Evolutionary conservation across 257 asterid species (phyloP).

Genomic region (Solanum sparsipilum): DNA sequence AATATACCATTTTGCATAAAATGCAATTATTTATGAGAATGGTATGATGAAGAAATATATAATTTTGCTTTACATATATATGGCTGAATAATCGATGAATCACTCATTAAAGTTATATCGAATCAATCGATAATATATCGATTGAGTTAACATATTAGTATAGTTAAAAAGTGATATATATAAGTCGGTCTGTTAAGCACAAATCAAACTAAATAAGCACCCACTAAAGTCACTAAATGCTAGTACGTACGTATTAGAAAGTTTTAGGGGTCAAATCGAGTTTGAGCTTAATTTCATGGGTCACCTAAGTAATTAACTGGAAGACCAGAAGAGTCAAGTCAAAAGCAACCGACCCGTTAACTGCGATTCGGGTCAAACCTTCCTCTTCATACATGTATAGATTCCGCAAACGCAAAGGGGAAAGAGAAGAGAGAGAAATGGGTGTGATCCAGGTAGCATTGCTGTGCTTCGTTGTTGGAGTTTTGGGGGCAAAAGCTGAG

Average conservation of each 20-base stretch:
- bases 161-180: too few species aligned
- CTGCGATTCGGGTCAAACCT: neutral
- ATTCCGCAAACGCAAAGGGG: neutral
- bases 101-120: too few species aligned
- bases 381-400: neutral
- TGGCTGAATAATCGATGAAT: too few species aligned
- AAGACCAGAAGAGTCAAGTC: neutral
- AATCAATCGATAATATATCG: too few species aligned
- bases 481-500: constrained; percentile 25
- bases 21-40: too few species aligned
- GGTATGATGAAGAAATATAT: too few species aligned
- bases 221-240: neutral
- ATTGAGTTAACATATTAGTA: too few species aligned
- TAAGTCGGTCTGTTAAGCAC: too few species aligned
- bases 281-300: neutral
- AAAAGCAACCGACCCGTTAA: neutral
- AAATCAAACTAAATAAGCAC: neutral
- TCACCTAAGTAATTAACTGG: neutral
- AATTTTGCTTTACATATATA: too few species aligned
- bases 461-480: neutral
- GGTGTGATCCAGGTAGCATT: neutral
- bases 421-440: neutral
- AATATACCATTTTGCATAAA: too few species aligned
- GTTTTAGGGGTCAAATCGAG: neutral
- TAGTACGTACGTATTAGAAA: neutral